Evolutionary conservation across 164 flowering plant species (phyloP).

Genomic region (Magnolia sinica): DNA sequence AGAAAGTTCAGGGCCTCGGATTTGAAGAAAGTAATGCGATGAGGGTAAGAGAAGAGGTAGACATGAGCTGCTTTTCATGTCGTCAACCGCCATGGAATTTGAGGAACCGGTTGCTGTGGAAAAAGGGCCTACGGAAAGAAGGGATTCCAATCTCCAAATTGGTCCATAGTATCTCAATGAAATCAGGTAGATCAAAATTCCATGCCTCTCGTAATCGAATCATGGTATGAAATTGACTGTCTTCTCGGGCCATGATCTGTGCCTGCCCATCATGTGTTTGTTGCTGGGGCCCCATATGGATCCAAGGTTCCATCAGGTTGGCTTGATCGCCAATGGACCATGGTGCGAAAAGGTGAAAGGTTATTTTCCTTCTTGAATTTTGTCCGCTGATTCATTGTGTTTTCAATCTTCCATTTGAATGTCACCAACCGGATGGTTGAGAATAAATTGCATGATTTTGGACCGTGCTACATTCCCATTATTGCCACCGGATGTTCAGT

Average conservation of each 20-base stretch:
- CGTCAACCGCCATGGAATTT: conserved; percentile 16
- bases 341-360: no score
- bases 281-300: no score
- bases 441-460: no score
- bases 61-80: conserved; percentile 50
- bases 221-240: neutral
- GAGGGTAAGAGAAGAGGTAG: conserved; percentile 10
- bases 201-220: neutral
- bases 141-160: conserved; percentile 33
- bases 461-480: no score
- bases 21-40: neutral
- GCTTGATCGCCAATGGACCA: no score
- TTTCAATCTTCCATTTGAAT: no score
- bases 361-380: no score
- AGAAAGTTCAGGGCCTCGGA: neutral
- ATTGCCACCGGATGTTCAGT: no score
- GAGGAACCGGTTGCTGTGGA: conserved; percentile 27
- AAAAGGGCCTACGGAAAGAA: conserved; percentile 36
- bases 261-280: neutral
- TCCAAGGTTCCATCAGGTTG: no score
- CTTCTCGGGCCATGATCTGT: neutral
- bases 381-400: no score
- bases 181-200: conserved; percentile 41
- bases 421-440: no score
- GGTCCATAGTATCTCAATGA: conserved; percentile 56